phyloP scores from a whole-genome alignment of 2,329 filamentous ascomycete genomes.

The Camptophora hylomeconis region DNA sequence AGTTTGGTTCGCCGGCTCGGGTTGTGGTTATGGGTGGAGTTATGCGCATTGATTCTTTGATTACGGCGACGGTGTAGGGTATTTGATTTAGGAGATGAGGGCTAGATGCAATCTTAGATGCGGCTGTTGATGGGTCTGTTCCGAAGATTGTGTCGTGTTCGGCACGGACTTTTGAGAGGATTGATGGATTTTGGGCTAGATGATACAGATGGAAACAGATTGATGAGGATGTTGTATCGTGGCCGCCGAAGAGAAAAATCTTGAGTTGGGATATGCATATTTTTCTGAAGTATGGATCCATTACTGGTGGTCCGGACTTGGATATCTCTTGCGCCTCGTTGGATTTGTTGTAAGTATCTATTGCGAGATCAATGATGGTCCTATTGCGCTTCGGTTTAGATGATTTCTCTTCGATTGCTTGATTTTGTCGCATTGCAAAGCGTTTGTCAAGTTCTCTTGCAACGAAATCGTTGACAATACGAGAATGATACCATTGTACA shows the following conservation, averaged over 20 bases:
- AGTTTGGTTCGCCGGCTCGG: slow-evolving; percentile 6
- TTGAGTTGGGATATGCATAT: slow-evolving; percentile 21
- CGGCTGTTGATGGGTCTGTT: slow-evolving; percentile 24
- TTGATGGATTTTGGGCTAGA: slow-evolving; percentile 23
- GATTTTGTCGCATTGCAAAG: slow-evolving; percentile 2
- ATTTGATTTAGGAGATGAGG: slow-evolving; percentile 32
- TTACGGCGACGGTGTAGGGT: slow-evolving; percentile 39
- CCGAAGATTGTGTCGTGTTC: slow-evolving; percentile 44
- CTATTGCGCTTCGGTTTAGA: slow-evolving; percentile 3
- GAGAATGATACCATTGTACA: slow-evolving; percentile 3
- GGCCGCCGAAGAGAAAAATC: slow-evolving; percentile 25
- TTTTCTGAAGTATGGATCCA: slow-evolving; percentile 9
- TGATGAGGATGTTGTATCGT: slow-evolving; percentile 18
- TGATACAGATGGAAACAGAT: slow-evolving; percentile 26
- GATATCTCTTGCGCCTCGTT: slow-evolving; percentile 8
- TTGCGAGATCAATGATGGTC: slow-evolving; percentile 12
- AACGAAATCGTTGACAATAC: slow-evolving; percentile 1
- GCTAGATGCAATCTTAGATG: slow-evolving; percentile 27
- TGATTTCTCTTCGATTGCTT: slow-evolving; percentile 1
- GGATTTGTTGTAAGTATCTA: slow-evolving; percentile 6
- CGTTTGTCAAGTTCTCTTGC: slow-evolving; percentile 2
- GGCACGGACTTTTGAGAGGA: slow-evolving; percentile 25
- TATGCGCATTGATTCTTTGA: slow-evolving; percentile 43
- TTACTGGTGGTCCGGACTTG: neutral
- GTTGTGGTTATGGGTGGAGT: slow-evolving; percentile 29